Conservation (phyloP, 2,329 filamentous ascomycete genomes). For the Scedosporium dehoogii region DNA sequence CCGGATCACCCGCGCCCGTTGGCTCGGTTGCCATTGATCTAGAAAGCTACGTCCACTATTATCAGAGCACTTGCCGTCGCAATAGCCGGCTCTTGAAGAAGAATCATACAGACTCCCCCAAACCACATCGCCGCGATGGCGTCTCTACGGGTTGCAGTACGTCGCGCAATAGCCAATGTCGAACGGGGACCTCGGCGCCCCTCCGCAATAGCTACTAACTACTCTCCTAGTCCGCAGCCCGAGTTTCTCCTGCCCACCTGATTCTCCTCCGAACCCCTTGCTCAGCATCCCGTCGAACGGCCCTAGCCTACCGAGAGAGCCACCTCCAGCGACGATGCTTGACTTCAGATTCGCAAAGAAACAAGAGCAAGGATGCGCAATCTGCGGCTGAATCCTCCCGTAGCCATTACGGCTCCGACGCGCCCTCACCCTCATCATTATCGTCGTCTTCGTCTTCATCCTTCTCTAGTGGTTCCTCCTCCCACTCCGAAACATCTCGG, state of each 20-base stretch:
- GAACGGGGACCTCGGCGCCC: not conserved
- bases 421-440: not conserved
- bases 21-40: not conserved
- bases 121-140: not conserved
- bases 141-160: conserved; percentile 3
- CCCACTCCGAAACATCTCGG: not conserved
- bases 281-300: not conserved
- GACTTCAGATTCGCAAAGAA: not conserved
- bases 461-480: not conserved
- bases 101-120: not conserved
- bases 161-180: not conserved
- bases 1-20: not conserved
- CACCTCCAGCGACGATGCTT: not conserved
- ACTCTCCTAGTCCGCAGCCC: not conserved
- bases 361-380: not conserved
- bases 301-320: not conserved
- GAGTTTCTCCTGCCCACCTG: not conserved
- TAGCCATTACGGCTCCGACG: not conserved
- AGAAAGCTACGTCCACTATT: not conserved
- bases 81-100: not conserved
- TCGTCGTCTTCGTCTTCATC: not conserved
- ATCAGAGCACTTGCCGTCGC: not conserved
- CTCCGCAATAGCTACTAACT: not conserved
- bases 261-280: not conserved
- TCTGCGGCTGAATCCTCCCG: not conserved